Base-by-base conservation (phyloP, 2,329 filamentous ascomycete genomes). In the Colletotrichum cuscutae region DNA sequence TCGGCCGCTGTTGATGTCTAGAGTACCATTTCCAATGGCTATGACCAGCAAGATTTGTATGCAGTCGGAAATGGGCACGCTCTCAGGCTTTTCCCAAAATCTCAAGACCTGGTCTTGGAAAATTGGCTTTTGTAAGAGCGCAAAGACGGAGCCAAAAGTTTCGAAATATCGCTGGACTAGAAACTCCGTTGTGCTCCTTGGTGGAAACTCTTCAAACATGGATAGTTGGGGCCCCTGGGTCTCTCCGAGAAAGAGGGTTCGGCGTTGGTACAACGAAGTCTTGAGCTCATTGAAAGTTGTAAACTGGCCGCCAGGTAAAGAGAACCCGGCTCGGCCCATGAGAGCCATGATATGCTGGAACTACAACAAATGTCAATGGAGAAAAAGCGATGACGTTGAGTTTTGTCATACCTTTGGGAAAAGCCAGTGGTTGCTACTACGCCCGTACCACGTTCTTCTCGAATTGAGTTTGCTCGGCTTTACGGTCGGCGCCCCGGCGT, bases 1-100 rank as follows among this genome's bases (percentile, higher is more conserved):
- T 87, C 91, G 26, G 82, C 89, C 53, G 83, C 87, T 12, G 81
- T 90, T 74, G 82, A 90, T 28, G 89, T 91, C 77, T 80, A 79
- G 65, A 81, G 86, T 35, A 81, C 84, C 32, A 78, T 80, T 35
- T 80, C 82, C 46, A 85, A 86, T 19, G 84, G 82, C 3, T 79
- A 78, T 19, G 79, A 81, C 19, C 81, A 85, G 62, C 22, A 60
- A 24, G 7, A 79, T 86, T 57, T 75, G 80, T 30, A 79, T 79
- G 0, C 78, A 90, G n/a, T 89, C 90, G 77, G 77, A 80, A 2
- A 81, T 82, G 76, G 90, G 90, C 75, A 86, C 86, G 1, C 79
- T 90, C 11, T 82, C 84, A 19, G 82, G 81, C 22, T 76, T 90
- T 8, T 77, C 82, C 49, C 84, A 60, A 77, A 84, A 81, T 59